Conservation (phyloP, 2,329 filamentous ascomycete genomes). For the Aspergillus arachidicola region DNA sequence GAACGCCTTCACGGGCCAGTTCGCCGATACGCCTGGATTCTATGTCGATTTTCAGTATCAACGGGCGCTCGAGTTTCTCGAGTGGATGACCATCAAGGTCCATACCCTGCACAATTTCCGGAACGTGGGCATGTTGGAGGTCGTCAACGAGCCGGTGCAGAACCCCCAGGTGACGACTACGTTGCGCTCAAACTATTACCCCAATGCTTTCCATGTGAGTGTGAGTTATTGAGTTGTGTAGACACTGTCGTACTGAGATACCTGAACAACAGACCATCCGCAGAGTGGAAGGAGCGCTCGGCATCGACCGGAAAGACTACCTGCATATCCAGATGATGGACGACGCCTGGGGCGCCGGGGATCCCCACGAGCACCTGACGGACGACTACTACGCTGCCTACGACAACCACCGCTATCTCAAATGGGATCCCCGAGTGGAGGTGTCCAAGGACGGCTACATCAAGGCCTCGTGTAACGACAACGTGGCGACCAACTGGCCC, state of each 20-base stretch:
- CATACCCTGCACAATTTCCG: conserved; percentile 53
- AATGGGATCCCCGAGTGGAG: conserved; percentile 50
- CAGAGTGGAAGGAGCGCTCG: conserved; percentile 48
- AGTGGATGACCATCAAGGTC: conserved; percentile 57
- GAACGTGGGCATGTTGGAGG: conserved; percentile 61
- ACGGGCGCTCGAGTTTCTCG: conserved; percentile 58
- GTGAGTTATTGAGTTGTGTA: background rate
- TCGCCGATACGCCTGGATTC: conserved; percentile 52
- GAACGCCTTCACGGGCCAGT: conserved; percentile 54
- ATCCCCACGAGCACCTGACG: conserved; percentile 52
- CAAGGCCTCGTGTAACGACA: conserved; percentile 51
- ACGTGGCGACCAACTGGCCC: conserved; percentile 48
- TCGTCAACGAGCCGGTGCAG: conserved; percentile 61
- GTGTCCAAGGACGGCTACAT: conserved; percentile 55
- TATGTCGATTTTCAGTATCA: conserved; percentile 60
- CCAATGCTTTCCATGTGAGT: conserved; percentile 45
- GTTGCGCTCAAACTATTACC: conserved; percentile 52
- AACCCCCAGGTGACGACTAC: conserved; percentile 35
- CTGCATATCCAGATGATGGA: conserved; percentile 61
- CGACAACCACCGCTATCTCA: conserved; percentile 63
- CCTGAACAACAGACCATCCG: conserved; percentile 48
- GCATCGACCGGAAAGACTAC: conserved; percentile 45
- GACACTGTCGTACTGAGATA: background rate
- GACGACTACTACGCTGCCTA: conserved; percentile 52
- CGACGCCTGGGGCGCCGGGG: conserved; percentile 57